Evolutionary conservation across 805 yeast genomes (phyloP).

Genomic region (Nakazawaea wyomingensis): DNA sequence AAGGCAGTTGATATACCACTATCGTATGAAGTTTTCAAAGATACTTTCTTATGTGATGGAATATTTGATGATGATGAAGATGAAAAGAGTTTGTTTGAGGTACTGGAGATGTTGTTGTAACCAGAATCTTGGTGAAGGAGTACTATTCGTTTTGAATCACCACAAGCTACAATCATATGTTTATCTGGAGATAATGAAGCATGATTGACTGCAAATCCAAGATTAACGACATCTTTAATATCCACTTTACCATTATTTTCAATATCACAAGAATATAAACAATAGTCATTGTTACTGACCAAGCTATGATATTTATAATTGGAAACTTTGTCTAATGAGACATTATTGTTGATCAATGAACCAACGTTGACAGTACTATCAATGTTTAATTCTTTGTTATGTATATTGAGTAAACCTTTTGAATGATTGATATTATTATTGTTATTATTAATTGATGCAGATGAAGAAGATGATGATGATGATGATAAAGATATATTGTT

Average conservation of each 20-base stretch:
- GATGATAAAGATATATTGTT: neutral
- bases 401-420: conserved; percentile 63
- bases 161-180: conserved; percentile 58
- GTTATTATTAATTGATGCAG: conserved; percentile 1
- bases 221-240: conserved; percentile 36
- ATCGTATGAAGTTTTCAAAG: conserved; percentile 55
- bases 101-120: conserved; percentile 15
- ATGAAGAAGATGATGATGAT: conserved; percentile 4
- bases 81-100: too few relatives aligned
- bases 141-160: conserved; percentile 69
- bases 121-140: conserved; percentile 42
- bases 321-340: conserved; percentile 43
- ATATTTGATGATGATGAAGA: conserved; percentile 9
- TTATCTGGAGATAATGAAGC: conserved; percentile 63
- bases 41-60: conserved; percentile 30
- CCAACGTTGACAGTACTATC: conserved; percentile 59
- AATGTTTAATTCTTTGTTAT: conserved; percentile 43
- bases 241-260: conserved; percentile 37
- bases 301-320: conserved; percentile 47
- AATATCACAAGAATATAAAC: conserved; percentile 61
- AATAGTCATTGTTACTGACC: conserved; percentile 80
- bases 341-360: conserved; percentile 78
- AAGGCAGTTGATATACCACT: conserved; percentile 81
- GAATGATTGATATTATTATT: conserved; percentile 30
- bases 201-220: conserved; percentile 70